Conservation (phyloP, 75 land plant genomes). For the Pinus albicaulis region DNA sequence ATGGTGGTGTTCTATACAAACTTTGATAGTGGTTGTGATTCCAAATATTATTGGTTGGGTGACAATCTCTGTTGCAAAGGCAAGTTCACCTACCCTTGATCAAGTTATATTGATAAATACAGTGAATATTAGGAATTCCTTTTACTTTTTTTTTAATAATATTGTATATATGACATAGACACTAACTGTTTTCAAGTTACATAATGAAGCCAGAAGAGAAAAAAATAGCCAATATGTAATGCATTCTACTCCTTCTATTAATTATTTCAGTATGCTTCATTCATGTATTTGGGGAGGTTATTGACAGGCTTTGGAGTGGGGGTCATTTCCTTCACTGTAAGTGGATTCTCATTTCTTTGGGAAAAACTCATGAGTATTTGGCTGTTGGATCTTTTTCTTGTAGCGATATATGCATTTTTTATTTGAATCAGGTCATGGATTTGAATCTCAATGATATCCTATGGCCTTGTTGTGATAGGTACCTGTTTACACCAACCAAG, state of each 20-base stretch:
- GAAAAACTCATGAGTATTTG: not conserved
- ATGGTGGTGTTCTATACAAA: not conserved
- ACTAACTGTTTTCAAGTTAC: too few species aligned
- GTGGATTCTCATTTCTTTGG: not conserved
- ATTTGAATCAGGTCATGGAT: not conserved
- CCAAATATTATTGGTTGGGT: slow-evolving; percentile 67
- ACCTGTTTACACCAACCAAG: slow-evolving; percentile 70
- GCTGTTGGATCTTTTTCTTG: not conserved
- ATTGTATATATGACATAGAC: too few species aligned
- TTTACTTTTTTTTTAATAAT: not conserved
- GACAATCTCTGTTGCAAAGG: slow-evolving; percentile 65
- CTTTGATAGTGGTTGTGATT: slow-evolving; percentile 8
- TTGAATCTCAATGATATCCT: not conserved
- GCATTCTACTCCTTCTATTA: too few species aligned
- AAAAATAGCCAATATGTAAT: too few species aligned
- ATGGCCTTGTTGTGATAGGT: slow-evolving; percentile 30
- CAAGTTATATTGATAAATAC: not conserved
- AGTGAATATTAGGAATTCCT: not conserved
- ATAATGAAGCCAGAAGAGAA: too few species aligned
- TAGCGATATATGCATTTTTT: not conserved
- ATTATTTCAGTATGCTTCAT: slow-evolving; percentile 48
- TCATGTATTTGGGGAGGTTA: slow-evolving; percentile 50
- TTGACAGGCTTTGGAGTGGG: slow-evolving; percentile 54
- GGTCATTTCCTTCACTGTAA: slow-evolving; percentile 55
- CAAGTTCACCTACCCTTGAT: not conserved